phyloP scores from a whole-genome alignment of 805 yeast genomes.

The Candida succiphila region DNA sequence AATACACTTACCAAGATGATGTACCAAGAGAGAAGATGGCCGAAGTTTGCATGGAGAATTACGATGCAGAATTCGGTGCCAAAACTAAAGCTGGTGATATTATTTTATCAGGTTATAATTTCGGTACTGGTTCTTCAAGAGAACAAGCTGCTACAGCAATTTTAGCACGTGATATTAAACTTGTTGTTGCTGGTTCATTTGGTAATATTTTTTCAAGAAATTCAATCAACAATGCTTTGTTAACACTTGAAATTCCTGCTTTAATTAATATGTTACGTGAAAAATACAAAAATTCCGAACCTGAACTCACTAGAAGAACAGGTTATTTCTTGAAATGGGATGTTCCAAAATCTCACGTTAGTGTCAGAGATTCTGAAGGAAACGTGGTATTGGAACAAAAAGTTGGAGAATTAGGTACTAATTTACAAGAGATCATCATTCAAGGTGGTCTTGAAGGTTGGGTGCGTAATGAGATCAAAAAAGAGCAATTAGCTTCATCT shows the following conservation, averaged over 20 bases:
- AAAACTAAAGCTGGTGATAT: constrained; percentile 86
- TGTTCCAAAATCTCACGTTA: constrained; percentile 73
- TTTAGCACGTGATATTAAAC: constrained; percentile 82
- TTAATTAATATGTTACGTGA: constrained; percentile 70
- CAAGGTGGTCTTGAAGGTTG: constrained; percentile 98
- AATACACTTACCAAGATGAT: constrained; percentile 97
- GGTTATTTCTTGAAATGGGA: constrained; percentile 93
- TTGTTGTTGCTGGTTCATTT: constrained; percentile 95
- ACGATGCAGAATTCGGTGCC: constrained; percentile 77
- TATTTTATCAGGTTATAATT: constrained; percentile 84
- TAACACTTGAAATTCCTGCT: constrained; percentile 89
- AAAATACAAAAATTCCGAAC: constrained; percentile 38
- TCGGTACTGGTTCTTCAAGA: constrained; percentile 97
- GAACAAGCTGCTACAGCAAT: constrained; percentile 99
- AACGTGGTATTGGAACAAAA: constrained; percentile 65
- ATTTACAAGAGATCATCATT: constrained; percentile 92
- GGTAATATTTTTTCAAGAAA: constrained; percentile 95
- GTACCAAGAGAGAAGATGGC: constrained; percentile 95
- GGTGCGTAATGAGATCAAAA: constrained; percentile 68
- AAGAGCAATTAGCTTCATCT: constrained; percentile 7
- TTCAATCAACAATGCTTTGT: constrained; percentile 89
- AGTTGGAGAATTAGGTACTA: constrained; percentile 93
- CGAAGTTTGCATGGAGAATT: constrained; percentile 98
- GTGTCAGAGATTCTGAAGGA: constrained; percentile 58
- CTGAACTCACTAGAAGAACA: constrained; percentile 86